Conservation (phyloP, 352 stramenopile genomes). For the Plasmopara muralis region DNA sequence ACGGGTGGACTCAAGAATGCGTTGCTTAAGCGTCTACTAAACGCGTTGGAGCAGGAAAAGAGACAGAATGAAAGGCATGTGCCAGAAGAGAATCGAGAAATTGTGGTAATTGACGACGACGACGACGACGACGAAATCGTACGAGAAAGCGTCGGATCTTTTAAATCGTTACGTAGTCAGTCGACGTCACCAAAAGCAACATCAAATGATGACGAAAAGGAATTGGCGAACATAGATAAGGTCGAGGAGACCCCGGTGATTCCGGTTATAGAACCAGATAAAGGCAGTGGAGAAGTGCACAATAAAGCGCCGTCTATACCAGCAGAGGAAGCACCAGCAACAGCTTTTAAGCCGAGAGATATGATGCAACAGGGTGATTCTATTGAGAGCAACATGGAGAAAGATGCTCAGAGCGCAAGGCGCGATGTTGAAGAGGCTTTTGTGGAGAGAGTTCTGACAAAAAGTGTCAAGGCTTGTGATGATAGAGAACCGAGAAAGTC, state of each 20-base stretch:
- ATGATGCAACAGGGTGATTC: neutral
- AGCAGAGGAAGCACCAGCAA: neutral
- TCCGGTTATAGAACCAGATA: neutral
- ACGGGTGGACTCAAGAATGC: slow-evolving; percentile 47
- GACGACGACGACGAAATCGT: slow-evolving; percentile 50
- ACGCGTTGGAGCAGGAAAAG: slow-evolving; percentile 38
- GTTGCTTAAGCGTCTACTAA: slow-evolving; percentile 39
- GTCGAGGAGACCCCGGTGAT: neutral
- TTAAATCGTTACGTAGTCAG: slow-evolving; percentile 14
- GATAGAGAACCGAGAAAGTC: slow-evolving; percentile 18
- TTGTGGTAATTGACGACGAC: slow-evolving; percentile 12
- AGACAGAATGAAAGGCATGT: slow-evolving; percentile 19
- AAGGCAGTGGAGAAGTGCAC: neutral
- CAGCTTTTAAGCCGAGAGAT: neutral
- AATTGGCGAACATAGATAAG: neutral
- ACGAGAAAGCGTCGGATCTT: slow-evolving; percentile 39
- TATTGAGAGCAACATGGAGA: neutral
- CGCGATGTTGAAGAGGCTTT: neutral
- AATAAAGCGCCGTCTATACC: neutral
- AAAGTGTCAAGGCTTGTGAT: neutral
- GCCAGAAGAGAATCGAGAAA: slow-evolving; percentile 16
- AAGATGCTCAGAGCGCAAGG: neutral
- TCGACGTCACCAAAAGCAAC: slow-evolving; percentile 7
- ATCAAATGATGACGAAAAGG: neutral
- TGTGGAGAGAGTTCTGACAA: neutral